These are phyloP conservation scores for Scenedesmus sp. DNA, from an alignment of 163 green algal genomes.

Conservation along the genomic window DNA sequence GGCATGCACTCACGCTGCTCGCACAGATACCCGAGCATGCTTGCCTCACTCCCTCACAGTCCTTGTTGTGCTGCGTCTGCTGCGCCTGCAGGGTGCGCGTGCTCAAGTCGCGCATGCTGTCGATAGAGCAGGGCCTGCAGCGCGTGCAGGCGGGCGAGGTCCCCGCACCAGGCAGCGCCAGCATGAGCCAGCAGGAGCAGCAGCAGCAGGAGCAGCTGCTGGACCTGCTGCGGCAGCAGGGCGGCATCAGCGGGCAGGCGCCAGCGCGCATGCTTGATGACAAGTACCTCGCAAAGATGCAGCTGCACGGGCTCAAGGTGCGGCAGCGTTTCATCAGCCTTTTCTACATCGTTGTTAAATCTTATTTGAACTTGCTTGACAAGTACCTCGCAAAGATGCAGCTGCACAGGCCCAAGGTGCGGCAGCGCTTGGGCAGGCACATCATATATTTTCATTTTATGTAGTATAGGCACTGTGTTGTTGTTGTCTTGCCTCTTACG, in stretches of 20 bases:
- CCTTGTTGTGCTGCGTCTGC: not conserved
- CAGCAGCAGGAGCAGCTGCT: conserved; percentile 34
- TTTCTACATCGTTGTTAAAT: too few relatives aligned
- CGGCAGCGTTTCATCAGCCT: not conserved
- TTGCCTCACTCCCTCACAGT: not conserved
- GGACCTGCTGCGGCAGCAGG: conserved; percentile 9
- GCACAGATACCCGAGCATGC: not conserved
- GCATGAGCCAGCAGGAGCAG: not conserved
- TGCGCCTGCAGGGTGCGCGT: conserved; percentile 69
- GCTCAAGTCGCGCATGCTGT: conserved; percentile 83
- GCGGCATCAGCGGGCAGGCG: not conserved
- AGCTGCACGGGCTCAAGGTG: conserved; percentile 7
- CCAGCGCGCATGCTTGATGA: not conserved
- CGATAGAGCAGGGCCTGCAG: conserved; percentile 26
- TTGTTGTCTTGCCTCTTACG: too few relatives aligned
- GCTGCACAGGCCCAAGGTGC: too few relatives aligned
- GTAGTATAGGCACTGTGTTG: too few relatives aligned
- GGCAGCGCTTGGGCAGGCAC: too few relatives aligned
- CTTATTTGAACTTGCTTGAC: not conserved
- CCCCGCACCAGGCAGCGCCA: not conserved
- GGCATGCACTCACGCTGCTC: not conserved
- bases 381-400: too few relatives aligned
- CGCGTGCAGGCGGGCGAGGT: not conserved
- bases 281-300: not conserved
- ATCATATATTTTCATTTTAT: too few relatives aligned